A percentile compares a stretch with the other conserved stretches of the same genome.
Evolutionary conservation across 2,329 filamentous ascomycete genomes (phyloP).

Genomic region (Fusarium coicis): DNA sequence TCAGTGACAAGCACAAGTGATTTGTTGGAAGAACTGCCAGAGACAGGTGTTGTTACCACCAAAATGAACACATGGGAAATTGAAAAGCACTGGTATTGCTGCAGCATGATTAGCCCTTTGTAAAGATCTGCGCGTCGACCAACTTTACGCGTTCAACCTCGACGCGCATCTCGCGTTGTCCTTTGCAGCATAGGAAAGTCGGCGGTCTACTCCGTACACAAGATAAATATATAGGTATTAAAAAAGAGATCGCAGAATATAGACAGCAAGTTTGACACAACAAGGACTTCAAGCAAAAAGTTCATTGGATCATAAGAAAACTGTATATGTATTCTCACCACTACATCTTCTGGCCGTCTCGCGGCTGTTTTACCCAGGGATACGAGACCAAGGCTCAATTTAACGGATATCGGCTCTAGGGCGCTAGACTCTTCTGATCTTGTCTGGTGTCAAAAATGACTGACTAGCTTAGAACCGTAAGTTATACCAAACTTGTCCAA

Average conservation of each 20-base stretch:
- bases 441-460: neutral
- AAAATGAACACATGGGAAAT: neutral
- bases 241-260: accelerated
- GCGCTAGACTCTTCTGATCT: neutral
- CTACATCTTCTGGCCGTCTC: neutral
- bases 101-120: neutral
- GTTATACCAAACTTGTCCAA: accelerated
- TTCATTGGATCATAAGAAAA: neutral
- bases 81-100: neutral
- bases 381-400: neutral
- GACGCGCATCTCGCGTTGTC: neutral
- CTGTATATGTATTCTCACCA: neutral
- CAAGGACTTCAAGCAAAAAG: accelerated
- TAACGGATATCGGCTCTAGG: neutral
- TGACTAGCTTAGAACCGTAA: too few relatives aligned
- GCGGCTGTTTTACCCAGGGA: neutral
- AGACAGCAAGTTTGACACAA: accelerated
- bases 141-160: neutral
- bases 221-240: neutral
- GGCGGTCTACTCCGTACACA: too few relatives aligned
- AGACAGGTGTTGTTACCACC: neutral
- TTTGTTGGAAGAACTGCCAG: neutral
- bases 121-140: neutral
- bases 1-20: neutral
- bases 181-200: neutral